Evolutionary conservation across 371 early-diverging fungal species (phyloP), one percentile per base, ranked within the genome.

Genomic region (Syncephalastrum racemosum): DNA sequence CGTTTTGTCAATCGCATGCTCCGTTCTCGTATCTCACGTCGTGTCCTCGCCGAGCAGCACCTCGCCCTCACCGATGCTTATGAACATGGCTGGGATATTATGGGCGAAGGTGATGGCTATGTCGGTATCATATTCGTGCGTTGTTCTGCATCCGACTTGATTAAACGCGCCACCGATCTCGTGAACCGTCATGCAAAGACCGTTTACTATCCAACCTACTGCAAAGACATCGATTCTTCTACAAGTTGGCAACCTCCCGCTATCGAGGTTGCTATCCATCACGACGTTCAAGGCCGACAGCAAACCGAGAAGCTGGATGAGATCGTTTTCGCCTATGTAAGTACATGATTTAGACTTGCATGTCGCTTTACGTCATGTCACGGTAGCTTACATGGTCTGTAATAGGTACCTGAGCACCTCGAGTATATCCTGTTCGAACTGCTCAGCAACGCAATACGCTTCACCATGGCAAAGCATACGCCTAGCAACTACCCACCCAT

Each of bases 371-470:
- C 25, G 22, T 24, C 31, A 16, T 45, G 45, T 27, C 31, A 23
- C 48, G 13, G 19, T 6, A 23, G 8, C 10, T 10, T 0, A 8
- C 36, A 31, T 2, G 10, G 10, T 31, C 36, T 31, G 2, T 31
- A 8, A 14, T 25, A 75, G 75, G 66, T 78, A 27, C 93, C 95
- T 3, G 96, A 94, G 56, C 96, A 98, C 63, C 82, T 96, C 53
- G 94, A 95, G 68, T 94, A 95, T 66, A 90, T 96, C 42, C 56
- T 97, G n/a, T 94, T 90, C 58, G 98, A 96, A 74, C 72, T 97
- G 52, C 63, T 97, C 54, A 90, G 90, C 63, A 97, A 97, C 74
- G 83, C 92, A 22, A 90, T 94, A 70, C 75, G 86, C 46, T 81
- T 73, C 36, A 81, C 83, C 16, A 75, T 83, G 64, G 50, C 49